Percentiles rank a stretch among this genome's conserved stretches.
These are phyloP conservation scores for Globisporangium iwayamae DNA, from an alignment of 352 stramenopile species.

Conservation along the genomic window DNA sequence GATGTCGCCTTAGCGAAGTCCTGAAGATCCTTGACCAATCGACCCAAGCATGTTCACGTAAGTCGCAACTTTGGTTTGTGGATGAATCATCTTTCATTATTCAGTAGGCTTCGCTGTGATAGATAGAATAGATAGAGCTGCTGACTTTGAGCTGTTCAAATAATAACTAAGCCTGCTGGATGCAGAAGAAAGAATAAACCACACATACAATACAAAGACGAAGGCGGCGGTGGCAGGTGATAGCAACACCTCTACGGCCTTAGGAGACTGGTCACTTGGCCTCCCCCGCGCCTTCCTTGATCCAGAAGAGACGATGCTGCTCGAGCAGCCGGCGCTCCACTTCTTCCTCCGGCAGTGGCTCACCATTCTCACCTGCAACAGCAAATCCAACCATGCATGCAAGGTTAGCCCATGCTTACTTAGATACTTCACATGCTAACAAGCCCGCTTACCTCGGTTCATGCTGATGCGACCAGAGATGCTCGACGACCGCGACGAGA, in stretches of 20 bases:
- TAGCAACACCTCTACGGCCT: not conserved
- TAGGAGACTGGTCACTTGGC: constrained; percentile 10
- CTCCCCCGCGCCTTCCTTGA: constrained; percentile 49
- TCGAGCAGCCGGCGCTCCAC: constrained; percentile 52
- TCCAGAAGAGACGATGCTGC: constrained; percentile 75
- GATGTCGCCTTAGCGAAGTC: too few relatives aligned
- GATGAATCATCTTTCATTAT: constrained; percentile 3
- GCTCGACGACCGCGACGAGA: constrained; percentile 61
- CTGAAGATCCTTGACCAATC: not conserved
- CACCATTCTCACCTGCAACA: constrained; percentile 14
- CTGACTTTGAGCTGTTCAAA: constrained; percentile 2
- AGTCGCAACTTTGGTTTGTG: not conserved
- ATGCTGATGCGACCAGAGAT: constrained; percentile 48
- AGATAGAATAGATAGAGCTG: constrained; percentile 16
- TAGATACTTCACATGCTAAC: not conserved
- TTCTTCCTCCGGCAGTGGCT: constrained; percentile 25
- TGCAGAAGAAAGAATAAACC: not conserved
- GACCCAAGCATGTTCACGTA: not conserved
- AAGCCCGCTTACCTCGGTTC: constrained; percentile 37
- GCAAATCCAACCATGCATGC: not conserved
- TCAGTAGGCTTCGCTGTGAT: constrained; percentile 9
- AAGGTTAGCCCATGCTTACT: not conserved
- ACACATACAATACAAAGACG: not conserved
- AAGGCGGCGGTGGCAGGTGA: not conserved
- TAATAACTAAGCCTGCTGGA: constrained; percentile 10